Evolutionary conservation across 371 early-diverging fungal species (phyloP), one percentile per base, ranked within the genome.

Genomic region (Haplosporangium sp.): DNA sequence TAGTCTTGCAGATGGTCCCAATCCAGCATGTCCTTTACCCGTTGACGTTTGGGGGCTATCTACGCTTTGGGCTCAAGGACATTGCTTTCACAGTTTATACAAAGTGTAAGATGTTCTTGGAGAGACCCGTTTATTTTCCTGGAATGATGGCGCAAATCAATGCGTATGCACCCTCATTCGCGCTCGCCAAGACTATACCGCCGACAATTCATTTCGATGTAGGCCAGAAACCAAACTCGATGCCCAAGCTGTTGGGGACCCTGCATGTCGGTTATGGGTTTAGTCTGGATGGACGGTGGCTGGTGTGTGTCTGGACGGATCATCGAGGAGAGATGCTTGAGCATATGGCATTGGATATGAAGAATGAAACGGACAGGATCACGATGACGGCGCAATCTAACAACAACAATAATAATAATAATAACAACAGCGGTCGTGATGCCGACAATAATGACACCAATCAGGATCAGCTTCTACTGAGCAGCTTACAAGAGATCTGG

Each of bases 61-160:
- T 83, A 13, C 87, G 86, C 36, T 85, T 85, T 68, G 88, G 89
- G 5, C 69, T 89, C 13, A 84, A 86, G 59, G 86, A 87, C 16
- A 85, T 90, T 64, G 91, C 89, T 9, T 90, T 90, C 54, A 82
- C 89, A 10, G 87, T 89, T 11, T 90, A 89, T 55, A 82, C 82
- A 41, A 86, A 86, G 64, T 89, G 89, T 65, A 82, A 81, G 42
- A 41, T 84, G 53, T 68, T 86, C 52, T 69, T 86, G 16, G 77
- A 74, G 50, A 54, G 79, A 37, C 66, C 80, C 14, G 64, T 65
- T 23, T 75, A 66, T 40, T 68, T 68, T 16, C 63, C 63, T 16
- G 72, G 68, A 59, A 55, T 66, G 40, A 69, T 76, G 53, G 58
- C 76, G 1, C 73, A 70, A 11, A 65, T 82, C 14, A 83, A 83